Percentiles rank a stretch among this genome's conserved stretches.
Evolutionary conservation across 1,284 basidiomycete species (phyloP).

Genomic region (Puccinia triticina): DNA sequence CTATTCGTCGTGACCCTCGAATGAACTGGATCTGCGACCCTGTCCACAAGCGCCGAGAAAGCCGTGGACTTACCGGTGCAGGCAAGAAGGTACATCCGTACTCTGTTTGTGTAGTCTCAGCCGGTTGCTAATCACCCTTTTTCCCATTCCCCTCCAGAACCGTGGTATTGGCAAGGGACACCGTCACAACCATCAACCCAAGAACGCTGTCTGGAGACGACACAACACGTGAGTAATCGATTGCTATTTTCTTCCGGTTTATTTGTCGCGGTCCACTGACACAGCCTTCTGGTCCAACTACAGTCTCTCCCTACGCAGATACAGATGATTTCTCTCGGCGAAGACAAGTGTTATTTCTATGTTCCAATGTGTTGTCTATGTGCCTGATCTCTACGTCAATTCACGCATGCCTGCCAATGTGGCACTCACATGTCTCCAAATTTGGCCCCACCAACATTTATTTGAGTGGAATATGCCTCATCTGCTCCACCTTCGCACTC

Average conservation of each 20-base stretch:
- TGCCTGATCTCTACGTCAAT: conserved; percentile 27
- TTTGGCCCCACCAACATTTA: neutral
- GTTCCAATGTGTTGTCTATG: conserved; percentile 11
- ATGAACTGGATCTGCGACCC: conserved; percentile 99
- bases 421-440: no score
- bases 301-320: conserved; percentile 88
- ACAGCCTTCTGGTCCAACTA: conserved; percentile 33
- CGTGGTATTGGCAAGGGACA: conserved; percentile 94
- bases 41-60: conserved; percentile 98
- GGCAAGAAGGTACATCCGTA: conserved; percentile 72
- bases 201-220: conserved; percentile 89
- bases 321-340: conserved; percentile 70
- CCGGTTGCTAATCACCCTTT: neutral
- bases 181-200: conserved; percentile 89
- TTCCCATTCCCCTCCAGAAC: conserved; percentile 65
- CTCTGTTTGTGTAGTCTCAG: neutral
- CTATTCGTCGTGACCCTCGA: conserved; percentile 86
- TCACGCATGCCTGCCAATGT: neutral
- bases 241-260: neutral
- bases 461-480: neutral
- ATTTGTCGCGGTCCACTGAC: conserved; percentile 8
- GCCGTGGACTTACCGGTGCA: conserved; percentile 92
- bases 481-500: no score
- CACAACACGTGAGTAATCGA: conserved; percentile 76
- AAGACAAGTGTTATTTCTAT: conserved; percentile 16